A percentile compares a stretch with the other conserved stretches of the same genome.
Evolutionary conservation across 371 early-diverging fungal genomes (phyloP).

Genomic region (Choanephora cucurbitarum): DNA sequence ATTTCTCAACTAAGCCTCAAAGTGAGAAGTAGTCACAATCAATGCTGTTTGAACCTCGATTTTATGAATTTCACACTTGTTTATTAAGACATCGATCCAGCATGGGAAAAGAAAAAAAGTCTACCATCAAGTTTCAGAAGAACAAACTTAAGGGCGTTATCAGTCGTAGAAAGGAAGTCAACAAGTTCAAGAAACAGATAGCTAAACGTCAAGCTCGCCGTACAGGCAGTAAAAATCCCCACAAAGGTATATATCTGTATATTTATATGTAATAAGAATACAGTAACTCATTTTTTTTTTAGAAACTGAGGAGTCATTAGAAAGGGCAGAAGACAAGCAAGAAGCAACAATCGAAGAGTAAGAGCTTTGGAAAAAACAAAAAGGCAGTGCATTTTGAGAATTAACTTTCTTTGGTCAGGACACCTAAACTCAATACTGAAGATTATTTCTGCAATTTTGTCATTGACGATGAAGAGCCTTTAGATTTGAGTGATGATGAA

Average conservation of each 20-base stretch:
- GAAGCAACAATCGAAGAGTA: constrained; percentile 3
- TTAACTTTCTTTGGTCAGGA: too few relatives aligned
- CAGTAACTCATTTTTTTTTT: too few relatives aligned
- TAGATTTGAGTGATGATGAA: constrained; percentile 49
- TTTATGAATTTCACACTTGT: too few relatives aligned
- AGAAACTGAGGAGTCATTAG: constrained; percentile 14
- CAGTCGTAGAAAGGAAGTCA: constrained; percentile 67
- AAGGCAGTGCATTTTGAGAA: too few relatives aligned
- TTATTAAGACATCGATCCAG: background rate
- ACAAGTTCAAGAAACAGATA: constrained; percentile 66
- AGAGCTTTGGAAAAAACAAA: too few relatives aligned
- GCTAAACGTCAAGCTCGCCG: constrained; percentile 50
- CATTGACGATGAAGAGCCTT: constrained; percentile 38
- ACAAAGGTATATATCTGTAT: constrained; percentile 17
- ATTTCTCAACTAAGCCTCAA: too few relatives aligned
- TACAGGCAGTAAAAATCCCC: constrained; percentile 11
- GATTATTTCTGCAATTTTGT: constrained; percentile 46
- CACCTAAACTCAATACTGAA: constrained; percentile 28
- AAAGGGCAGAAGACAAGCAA: constrained; percentile 18
- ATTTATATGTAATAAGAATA: too few relatives aligned
- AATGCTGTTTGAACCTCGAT: too few relatives aligned
- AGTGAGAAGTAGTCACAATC: too few relatives aligned
- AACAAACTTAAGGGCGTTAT: constrained; percentile 74
- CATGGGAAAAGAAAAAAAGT: constrained; percentile 71
- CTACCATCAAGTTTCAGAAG: constrained; percentile 88